Base-by-base conservation (phyloP, 257 asterid genomes). In the Paraleonurus japonicus region DNA sequence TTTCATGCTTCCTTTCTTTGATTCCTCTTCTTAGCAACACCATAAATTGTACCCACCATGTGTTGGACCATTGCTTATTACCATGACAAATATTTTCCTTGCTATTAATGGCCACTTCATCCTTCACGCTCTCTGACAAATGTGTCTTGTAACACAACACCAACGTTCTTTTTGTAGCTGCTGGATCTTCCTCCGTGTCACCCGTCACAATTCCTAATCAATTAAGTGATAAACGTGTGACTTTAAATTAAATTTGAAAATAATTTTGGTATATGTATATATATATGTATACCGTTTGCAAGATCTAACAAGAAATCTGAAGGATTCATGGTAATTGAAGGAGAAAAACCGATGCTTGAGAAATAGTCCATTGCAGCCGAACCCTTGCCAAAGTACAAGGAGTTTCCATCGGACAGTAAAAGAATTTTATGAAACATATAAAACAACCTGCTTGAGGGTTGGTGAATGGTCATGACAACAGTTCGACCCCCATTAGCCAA, bases 271-370 rank as follows among this genome's bases (percentile, higher is more conserved):
- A n/a, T 28, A 28, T 28, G 5, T 35, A 2, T 35, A 28, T 28
- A 6, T 1, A 15, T 13, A 43, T 43, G 9, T 0, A 67, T 86
- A 91, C 96, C 97, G 20, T 87, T 92, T 13, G 96, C 91, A 59
- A 92, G 90, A 76, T 92, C 96, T 7, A 89, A 75, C 85, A 89
- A 60, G 92, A 89, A 92, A 75, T 91, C 97, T 0, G 95, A 84
- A 0, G 97, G 95, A 73, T 91, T 91, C 96, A 89, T 87, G 37
- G 95, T 68, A 7, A 91, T 67, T 0, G 61, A 37, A 0, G 95
- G 95, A 2, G 81, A 60, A 22, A 76, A 91, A 1, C 95, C 96
- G 4, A 83, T 15, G 4, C 76, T 64, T 0, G 88, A 67, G 48
- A 89, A 91, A 73, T 91, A 89, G 15, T 80, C 82, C 85, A 91